Conservation (phyloP, 139 green algal species). For the Nannochloris sp. region DNA sequence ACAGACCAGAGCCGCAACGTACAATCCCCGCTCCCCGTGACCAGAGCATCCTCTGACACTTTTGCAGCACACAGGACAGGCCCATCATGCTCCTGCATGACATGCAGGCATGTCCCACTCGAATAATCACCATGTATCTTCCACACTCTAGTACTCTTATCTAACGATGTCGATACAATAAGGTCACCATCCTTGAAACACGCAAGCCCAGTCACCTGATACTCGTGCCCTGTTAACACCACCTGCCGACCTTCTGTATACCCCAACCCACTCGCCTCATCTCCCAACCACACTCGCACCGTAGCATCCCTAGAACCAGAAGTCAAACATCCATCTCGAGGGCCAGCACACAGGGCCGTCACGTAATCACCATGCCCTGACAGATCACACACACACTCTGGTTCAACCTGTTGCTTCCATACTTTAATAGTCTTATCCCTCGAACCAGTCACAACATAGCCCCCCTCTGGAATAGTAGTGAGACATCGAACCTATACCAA, state of each 20-base stretch:
- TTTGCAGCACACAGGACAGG: conserved; percentile 66
- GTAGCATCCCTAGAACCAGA: conserved; percentile 72
- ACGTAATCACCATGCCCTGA: conserved; percentile 81
- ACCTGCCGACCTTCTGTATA: conserved; percentile 14
- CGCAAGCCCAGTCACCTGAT: conserved; percentile 66
- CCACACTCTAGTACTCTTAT: conserved; percentile 79
- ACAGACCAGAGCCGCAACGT: conserved; percentile 43
- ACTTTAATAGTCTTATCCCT: conserved; percentile 61
- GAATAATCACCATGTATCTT: neutral
- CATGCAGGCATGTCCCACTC: conserved; percentile 26
- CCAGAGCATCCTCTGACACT: conserved; percentile 45
- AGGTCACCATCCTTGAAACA: conserved; percentile 38
- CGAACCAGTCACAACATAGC: conserved; percentile 62
- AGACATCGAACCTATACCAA: conserved; percentile 23
- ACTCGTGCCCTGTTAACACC: conserved; percentile 62
- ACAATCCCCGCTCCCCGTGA: conserved; percentile 67
- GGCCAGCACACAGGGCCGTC: conserved; percentile 47
- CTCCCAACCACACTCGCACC: conserved; percentile 69
- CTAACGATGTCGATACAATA: conserved; percentile 72
- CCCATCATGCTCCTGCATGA: conserved; percentile 64
- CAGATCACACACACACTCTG: conserved; percentile 9
- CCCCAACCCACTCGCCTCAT: conserved; percentile 25
- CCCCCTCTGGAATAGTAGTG: neutral
- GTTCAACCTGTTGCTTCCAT: conserved; percentile 17
- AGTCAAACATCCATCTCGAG: conserved; percentile 27